Percentiles rank a stretch among this genome's conserved stretches.
Conservation (phyloP, 495 filamentous ascomycete species). For the Immersiella caudata region DNA sequence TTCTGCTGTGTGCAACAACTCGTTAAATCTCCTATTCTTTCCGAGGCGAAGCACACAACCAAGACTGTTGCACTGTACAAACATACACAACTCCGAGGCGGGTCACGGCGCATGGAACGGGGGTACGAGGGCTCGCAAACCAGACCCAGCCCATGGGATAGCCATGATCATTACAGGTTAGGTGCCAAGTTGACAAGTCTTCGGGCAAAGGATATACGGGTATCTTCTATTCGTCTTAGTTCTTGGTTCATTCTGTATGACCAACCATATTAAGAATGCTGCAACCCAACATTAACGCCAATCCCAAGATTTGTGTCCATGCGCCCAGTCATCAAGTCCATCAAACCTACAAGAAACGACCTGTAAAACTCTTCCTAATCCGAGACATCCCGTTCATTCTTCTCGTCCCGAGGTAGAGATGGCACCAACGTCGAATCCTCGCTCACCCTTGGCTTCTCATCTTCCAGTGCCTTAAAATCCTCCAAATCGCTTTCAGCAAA, state of each 20-base stretch:
- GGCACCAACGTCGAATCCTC: not conserved
- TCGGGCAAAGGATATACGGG: not conserved
- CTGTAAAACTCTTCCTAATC: not conserved
- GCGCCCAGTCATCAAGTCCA: not conserved
- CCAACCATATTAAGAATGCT: not conserved
- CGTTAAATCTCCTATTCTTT: not conserved
- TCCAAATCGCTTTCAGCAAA: not conserved
- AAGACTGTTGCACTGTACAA: not conserved
- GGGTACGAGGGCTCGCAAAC: no score
- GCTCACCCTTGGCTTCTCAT: not conserved
- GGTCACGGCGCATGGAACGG: no score
- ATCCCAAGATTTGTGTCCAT: not conserved
- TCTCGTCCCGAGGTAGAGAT: not conserved
- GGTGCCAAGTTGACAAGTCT: no score
- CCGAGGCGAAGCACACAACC: not conserved
- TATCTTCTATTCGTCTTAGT: not conserved
- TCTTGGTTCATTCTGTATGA: not conserved
- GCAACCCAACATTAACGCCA: not conserved
- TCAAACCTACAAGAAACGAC: not conserved
- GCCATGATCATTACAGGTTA: no score
- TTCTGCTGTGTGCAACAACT: no score
- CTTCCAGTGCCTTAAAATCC: not conserved
- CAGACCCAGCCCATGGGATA: no score
- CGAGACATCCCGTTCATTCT: not conserved
- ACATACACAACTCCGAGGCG: no score